These are phyloP conservation scores for Falciphora oryzae DNA, from an alignment of 2,329 filamentous ascomycete species.

Conservation along the genomic window DNA sequence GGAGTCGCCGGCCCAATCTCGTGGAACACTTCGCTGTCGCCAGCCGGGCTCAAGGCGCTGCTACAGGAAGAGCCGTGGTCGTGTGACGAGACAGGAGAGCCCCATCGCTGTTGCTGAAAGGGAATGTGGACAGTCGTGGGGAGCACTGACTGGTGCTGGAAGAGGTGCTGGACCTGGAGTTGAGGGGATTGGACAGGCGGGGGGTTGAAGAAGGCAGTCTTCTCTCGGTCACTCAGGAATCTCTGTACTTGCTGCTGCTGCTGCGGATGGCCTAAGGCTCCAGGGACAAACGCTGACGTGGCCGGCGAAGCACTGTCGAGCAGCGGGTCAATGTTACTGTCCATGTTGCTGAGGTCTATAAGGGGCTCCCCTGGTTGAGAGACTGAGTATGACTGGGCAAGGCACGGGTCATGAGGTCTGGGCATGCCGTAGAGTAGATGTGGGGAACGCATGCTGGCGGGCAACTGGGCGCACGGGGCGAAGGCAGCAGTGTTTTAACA, in stretches of 20 bases:
- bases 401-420: not conserved
- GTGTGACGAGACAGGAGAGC: slow-evolving; percentile 33
- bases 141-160: slow-evolving; percentile 11
- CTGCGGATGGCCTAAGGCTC: slow-evolving; percentile 15
- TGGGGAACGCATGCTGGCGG: not conserved
- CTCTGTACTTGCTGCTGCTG: slow-evolving; percentile 21
- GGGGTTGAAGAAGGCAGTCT: slow-evolving; percentile 22
- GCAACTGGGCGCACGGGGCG: no score
- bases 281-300: not conserved
- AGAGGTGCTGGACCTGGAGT: slow-evolving; percentile 7
- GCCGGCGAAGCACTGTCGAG: slow-evolving; percentile 18
- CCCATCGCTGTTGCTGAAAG: slow-evolving; percentile 21
- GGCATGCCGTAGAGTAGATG: not conserved
- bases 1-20: slow-evolving; percentile 32
- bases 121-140: slow-evolving; percentile 10
- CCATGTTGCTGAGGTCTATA: not conserved
- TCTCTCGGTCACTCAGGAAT: slow-evolving; percentile 23
- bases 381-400: not conserved
- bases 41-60: slow-evolving; percentile 30
- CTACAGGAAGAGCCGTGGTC: slow-evolving; percentile 30
- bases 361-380: not conserved
- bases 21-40: slow-evolving; percentile 33
- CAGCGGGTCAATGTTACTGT: slow-evolving; percentile 21
- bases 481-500: no score
- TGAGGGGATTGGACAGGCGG: slow-evolving; percentile 15